Base-by-base conservation (phyloP, 768 basidiomycete genomes). In the Lentinula boryana region DNA sequence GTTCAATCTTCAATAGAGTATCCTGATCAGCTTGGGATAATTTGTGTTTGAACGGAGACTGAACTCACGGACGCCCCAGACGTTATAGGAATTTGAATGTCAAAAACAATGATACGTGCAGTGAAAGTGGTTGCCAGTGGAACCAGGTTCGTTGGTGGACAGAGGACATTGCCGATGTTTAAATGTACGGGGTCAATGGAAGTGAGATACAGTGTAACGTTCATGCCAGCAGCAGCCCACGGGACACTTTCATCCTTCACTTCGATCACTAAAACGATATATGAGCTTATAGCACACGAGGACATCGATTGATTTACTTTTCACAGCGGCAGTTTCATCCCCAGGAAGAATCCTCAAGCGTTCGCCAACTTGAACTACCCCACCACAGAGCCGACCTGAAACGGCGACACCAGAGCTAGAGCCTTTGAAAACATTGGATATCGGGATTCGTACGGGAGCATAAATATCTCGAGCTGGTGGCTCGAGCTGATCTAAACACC, bases 341-440 rank as follows among this genome's bases (percentile, higher is more conserved):
- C 96, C 96, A 0, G 97, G 97, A 3, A 97, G 75, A 54, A 95
- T 85, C 44, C 93, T 81, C 40, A 98, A 66, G 43, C 84, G 80
- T 75, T 98, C 95, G 2, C 97, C 96, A 2, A 95, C 89, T 72
- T 98, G 95, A 3, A 98, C 81, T 40, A 98, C 78, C 5, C 97
- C 97, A 46, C 88, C 86, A 67, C 87, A 91, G 48, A 98, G 75
- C 54, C 95, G 77, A 16, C 97, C 97, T 23, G 88, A 83, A 0
- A 98, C 85, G 0, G 86, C 90, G 4, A 84, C 84, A 2, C 89
- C 84, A 2, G 91, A 85, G 15, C 87, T 84, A 68, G 89, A 88
- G 3, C 91, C 90, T 72, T 88, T 95, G 80, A 96, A 98, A 3
- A 98, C 92, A 70, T 99, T 98, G 12, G 94, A 90, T 21, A 98